Base-by-base conservation (phyloP, 495 filamentous ascomycete genomes). In the Penicillium roqueforti region DNA sequence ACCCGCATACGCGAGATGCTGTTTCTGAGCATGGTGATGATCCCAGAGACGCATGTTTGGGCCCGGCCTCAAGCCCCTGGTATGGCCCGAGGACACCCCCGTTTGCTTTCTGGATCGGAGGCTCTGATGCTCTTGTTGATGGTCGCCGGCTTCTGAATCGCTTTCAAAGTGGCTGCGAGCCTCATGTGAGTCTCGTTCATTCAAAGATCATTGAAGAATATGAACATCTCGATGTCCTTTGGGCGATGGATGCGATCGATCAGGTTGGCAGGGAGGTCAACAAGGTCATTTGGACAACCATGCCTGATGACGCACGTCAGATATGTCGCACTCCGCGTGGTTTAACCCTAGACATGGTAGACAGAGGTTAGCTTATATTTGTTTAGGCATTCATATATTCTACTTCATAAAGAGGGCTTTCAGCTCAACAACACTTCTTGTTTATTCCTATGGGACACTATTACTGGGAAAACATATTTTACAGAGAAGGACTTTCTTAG, bases 181-280 rank as follows among this genome's bases (percentile, higher is more conserved):
- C 93, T 28, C 75, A 91, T 67, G 91, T 95, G 2, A 69, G 74
- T 32, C 69, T 98, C 6, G 88, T 96, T 34, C 87, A 96, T 68
- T 76, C 77, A 19, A 92, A 89, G 67, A 72, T 95, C 20, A 88
- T 98, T 25, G 83, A 91, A 2, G 92, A 87, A 47, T 96, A 97
- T 68, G 92, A 96, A 70, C 92, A 98, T 67, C 76, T 98, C 23
- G 92, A 98, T 72, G 91, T 97, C 4, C 80, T 98, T 23, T 98
- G 92, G 92, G 92, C 92, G 0, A 90, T 98, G 74, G 91, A 97
- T 67, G 80, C 83, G 0, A 81, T 90, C 19, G 88, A 95, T 46
- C 80, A 92, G 68, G 87, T 97, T 6, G 92, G 89, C 4, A 79
- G 74, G 53, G 93, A 96, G 71, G 75, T 98, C 0, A 76, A 81